Conservation (phyloP, 805 yeast genomes). For the Lipomyces japonicus region DNA sequence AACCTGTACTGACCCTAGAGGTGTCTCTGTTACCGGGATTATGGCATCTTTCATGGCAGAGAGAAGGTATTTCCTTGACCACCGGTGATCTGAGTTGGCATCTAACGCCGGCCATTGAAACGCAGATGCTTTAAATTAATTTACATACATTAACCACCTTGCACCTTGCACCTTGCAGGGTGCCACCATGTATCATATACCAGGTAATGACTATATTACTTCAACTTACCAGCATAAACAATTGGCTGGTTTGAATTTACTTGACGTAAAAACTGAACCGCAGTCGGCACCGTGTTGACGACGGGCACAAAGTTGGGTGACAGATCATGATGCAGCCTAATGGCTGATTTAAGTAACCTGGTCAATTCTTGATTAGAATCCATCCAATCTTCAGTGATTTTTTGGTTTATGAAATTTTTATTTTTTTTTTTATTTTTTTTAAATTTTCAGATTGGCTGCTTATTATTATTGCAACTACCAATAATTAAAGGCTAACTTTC, state of each 20-base stretch:
- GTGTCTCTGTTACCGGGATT: constrained; percentile 21
- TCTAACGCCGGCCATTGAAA: constrained; percentile 24
- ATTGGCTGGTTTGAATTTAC: constrained; percentile 18
- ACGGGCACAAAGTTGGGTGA: constrained; percentile 22
- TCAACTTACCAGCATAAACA: constrained; percentile 16
- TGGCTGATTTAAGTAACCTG: neutral
- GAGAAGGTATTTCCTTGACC: constrained; percentile 16
- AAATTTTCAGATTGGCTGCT: too few species aligned
- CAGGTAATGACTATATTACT: too few species aligned
- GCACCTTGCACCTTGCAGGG: neutral
- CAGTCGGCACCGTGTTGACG: constrained; percentile 2
- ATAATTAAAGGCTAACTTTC: too few species aligned
- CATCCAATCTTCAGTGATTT: too few species aligned
- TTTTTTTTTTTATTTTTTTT: too few species aligned
- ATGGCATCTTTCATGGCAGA: constrained; percentile 2
- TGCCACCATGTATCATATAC: neutral
- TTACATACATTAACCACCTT: neutral
- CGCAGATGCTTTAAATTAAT: constrained; percentile 14
- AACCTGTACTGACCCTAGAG: constrained; percentile 15
- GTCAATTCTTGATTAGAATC: too few species aligned
- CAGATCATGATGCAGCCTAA: constrained; percentile 12
- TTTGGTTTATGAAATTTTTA: too few species aligned
- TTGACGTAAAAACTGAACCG: constrained; percentile 21
- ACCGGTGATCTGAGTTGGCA: constrained; percentile 5
- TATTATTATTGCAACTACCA: too few species aligned